phyloP scores from a whole-genome alignment of 2,329 filamentous ascomycete species.

The Claviceps digitariae region DNA sequence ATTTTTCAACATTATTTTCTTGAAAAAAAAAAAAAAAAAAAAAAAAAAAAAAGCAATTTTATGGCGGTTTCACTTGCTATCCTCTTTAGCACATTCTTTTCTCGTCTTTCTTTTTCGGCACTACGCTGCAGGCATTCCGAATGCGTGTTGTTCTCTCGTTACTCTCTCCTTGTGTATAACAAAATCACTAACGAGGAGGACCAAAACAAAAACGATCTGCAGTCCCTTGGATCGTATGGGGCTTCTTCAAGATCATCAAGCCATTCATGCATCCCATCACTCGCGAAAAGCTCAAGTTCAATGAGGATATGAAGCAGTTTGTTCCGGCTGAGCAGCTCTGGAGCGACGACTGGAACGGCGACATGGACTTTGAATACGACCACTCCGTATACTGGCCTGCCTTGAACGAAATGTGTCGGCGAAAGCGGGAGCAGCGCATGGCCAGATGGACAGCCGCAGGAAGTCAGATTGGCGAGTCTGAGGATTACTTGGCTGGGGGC shows the following conservation, averaged over 20 bases:
- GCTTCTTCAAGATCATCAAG: constrained; percentile 92
- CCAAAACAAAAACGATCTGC: no score
- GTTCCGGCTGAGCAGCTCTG: constrained; percentile 74
- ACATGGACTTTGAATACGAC: constrained; percentile 83
- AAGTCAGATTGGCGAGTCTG: constrained; percentile 70
- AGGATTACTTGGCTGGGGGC: constrained; percentile 68
- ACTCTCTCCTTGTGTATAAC: background rate
- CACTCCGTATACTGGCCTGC: constrained; percentile 83
- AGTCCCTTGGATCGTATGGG: constrained; percentile 85
- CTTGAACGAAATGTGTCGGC: constrained; percentile 55
- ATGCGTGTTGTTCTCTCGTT: no score
- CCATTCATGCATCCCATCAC: constrained; percentile 95
- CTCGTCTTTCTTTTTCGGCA: background rate
- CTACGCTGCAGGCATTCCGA: no score
- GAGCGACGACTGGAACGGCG: constrained; percentile 59
- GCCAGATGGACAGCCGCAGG: constrained; percentile 70
- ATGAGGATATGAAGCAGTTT: constrained; percentile 75
- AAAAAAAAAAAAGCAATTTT: no score
- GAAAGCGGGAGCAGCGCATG: constrained; percentile 47
- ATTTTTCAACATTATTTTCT: no score
- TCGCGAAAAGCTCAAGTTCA: constrained; percentile 91
- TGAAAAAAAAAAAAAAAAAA: no score
- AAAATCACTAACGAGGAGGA: no score
- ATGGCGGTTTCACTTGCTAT: no score
- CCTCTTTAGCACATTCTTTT: no score